Conservation (phyloP, 345 rosid genomes). For the Rhizophora apiculata region DNA sequence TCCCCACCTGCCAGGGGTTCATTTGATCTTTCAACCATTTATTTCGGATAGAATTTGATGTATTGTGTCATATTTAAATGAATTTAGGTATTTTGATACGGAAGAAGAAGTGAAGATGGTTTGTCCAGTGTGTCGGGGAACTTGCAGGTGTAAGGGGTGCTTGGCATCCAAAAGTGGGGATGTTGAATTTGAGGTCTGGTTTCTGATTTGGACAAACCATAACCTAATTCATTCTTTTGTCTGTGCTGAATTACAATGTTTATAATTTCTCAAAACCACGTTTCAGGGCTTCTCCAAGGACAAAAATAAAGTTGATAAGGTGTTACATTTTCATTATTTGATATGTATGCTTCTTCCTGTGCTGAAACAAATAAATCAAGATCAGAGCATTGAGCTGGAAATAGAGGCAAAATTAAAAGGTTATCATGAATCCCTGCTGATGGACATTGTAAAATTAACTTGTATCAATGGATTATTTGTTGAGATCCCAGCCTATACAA, state of each 20-base stretch:
- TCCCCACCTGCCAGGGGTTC: slow-evolving; percentile 49
- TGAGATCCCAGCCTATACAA: neutral
- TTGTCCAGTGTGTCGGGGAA: slow-evolving; percentile 84
- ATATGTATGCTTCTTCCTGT: slow-evolving; percentile 93
- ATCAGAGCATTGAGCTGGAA: slow-evolving; percentile 54
- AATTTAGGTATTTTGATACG: slow-evolving; percentile 52
- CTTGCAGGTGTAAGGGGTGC: slow-evolving; percentile 82
- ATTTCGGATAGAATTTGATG: slow-evolving; percentile 5
- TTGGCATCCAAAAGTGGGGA: slow-evolving; percentile 47
- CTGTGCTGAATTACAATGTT: slow-evolving; percentile 8
- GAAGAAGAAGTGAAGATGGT: slow-evolving; percentile 70
- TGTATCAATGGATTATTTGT: neutral
- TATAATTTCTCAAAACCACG: slow-evolving; percentile 19
- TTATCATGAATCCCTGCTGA: slow-evolving; percentile 18
- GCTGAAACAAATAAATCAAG: slow-evolving; percentile 66
- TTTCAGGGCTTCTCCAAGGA: slow-evolving; percentile 57
- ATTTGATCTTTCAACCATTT: slow-evolving; percentile 10
- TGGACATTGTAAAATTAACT: slow-evolving; percentile 10
- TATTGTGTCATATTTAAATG: slow-evolving; percentile 21
- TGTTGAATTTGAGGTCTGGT: slow-evolving; percentile 73
- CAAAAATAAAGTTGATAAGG: slow-evolving; percentile 58
- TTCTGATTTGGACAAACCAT: slow-evolving; percentile 16
- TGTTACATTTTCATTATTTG: slow-evolving; percentile 72
- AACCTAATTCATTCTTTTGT: slow-evolving; percentile 14
- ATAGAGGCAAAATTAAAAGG: slow-evolving; percentile 71